phyloP scores from a whole-genome alignment of 129 eudicot species.

The Heracleum sosnowskyi region DNA sequence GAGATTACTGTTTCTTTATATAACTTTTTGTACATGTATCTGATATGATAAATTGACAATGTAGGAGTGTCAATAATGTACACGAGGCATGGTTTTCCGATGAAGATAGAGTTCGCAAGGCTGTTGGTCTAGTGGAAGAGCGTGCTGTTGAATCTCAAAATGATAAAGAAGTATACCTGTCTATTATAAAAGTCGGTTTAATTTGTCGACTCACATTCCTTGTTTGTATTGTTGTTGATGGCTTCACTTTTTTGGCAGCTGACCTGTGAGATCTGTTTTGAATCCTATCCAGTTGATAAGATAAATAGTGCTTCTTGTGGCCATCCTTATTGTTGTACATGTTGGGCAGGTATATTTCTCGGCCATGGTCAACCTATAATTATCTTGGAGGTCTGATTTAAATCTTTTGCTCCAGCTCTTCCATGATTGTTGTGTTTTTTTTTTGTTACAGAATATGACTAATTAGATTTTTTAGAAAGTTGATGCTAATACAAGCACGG shows the following conservation, averaged over 20 bases:
- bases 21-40: background rate
- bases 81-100: constrained; percentile 96
- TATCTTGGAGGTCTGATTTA: background rate
- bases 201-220: background rate
- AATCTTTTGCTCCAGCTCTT: background rate
- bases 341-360: constrained; percentile 71
- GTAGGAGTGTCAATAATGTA: constrained; percentile 75
- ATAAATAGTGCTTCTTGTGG: constrained; percentile 56
- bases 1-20: background rate
- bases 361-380: background rate
- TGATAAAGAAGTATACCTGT: constrained; percentile 44
- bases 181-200: background rate
- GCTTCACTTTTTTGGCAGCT: constrained; percentile 37
- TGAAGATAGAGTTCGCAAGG: constrained; percentile 73
- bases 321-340: constrained; percentile 74
- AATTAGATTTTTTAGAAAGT: background rate
- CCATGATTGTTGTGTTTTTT: background rate
- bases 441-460: background rate
- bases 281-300: constrained; percentile 33
- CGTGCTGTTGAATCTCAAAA: constrained; percentile 28
- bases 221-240: background rate
- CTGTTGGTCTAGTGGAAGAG: constrained; percentile 65
- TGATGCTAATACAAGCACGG: background rate
- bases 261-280: constrained; percentile 87
- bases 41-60: background rate